Percentiles rank a stretch among this genome's conserved stretches.
Conservation (phyloP, 202 grass and related monocot species). For the Miscanthus sacchariflorus region DNA sequence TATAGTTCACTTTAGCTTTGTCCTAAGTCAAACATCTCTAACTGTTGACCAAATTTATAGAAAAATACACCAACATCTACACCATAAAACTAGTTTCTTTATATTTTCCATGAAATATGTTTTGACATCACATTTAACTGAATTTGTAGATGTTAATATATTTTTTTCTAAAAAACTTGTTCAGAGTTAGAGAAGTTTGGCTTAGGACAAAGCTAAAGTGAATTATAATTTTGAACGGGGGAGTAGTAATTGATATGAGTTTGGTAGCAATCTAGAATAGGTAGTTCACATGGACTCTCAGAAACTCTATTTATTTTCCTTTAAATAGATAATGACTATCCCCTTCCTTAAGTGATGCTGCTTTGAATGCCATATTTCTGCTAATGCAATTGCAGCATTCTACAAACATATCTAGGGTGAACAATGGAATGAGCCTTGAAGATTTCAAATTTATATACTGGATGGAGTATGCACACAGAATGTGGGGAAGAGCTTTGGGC, state of each 20-base stretch:
- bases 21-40: not conserved
- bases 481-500: constrained; percentile 92
- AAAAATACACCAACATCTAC: not conserved
- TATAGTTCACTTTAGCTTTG: not conserved
- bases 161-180: not conserved
- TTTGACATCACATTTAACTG: not conserved
- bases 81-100: not conserved
- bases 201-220: not conserved
- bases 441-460: constrained; percentile 99
- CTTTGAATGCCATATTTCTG: constrained; percentile 36
- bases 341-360: not conserved
- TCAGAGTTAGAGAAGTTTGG: not conserved
- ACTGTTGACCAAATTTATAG: not conserved
- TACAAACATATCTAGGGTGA: constrained; percentile 76
- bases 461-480: constrained; percentile 98
- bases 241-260: not conserved
- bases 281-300: not conserved
- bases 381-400: constrained; percentile 41
- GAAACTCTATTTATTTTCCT: not conserved
- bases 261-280: constrained; percentile 18
- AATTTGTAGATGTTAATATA: not conserved
- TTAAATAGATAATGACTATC: not conserved
- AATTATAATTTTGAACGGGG: not conserved
- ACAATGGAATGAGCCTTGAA: constrained; percentile 84
- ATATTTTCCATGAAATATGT: not conserved